Conservation (phyloP, 2,329 filamentous ascomycete species). For the Helicocarpus griseus region DNA sequence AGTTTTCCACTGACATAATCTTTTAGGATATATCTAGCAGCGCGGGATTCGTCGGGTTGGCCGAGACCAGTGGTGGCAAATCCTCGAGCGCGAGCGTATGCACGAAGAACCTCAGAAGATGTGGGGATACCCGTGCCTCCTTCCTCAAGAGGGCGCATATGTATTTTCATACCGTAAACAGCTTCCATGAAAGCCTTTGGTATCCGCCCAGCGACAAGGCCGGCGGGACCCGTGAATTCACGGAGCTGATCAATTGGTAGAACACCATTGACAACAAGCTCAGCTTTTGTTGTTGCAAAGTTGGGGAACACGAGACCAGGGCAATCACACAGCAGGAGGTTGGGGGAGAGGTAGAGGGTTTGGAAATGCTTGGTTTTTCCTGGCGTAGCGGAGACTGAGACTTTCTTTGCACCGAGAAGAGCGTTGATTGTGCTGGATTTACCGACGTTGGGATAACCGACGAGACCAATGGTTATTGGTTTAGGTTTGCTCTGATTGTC, state of each 20-base stretch:
- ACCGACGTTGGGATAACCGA: slow-evolving; percentile 97
- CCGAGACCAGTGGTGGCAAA: slow-evolving; percentile 85
- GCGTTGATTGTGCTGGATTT: slow-evolving; percentile 99
- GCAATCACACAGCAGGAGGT: slow-evolving; percentile 91
- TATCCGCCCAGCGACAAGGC: slow-evolving; percentile 73
- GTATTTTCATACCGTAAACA: slow-evolving; percentile 85
- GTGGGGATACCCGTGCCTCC: slow-evolving; percentile 83
- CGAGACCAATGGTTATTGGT: slow-evolving; percentile 83
- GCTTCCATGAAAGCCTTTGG: slow-evolving; percentile 84
- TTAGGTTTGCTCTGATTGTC: background rate
- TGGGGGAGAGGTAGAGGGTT: slow-evolving; percentile 85
- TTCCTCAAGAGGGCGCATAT: slow-evolving; percentile 72
- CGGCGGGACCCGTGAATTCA: slow-evolving; percentile 80
- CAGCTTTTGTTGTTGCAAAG: slow-evolving; percentile 15
- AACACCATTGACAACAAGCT: slow-evolving; percentile 89
- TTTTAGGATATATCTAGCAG: slow-evolving; percentile 81
- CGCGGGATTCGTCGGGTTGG: slow-evolving; percentile 86
- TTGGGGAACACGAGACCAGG: slow-evolving; percentile 79
- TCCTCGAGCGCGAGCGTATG: slow-evolving; percentile 81
- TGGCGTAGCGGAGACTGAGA: slow-evolving; percentile 92
- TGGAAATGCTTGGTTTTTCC: slow-evolving; percentile 99
- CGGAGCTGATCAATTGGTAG: slow-evolving; percentile 93
- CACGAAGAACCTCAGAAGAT: slow-evolving; percentile 70
- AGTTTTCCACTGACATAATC: slow-evolving; percentile 97
- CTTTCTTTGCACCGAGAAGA: slow-evolving; percentile 95